These are phyloP conservation scores for Aspergillus fischeri DNA, from an alignment of 2,329 filamentous ascomycete genomes.

Conservation along the genomic window DNA sequence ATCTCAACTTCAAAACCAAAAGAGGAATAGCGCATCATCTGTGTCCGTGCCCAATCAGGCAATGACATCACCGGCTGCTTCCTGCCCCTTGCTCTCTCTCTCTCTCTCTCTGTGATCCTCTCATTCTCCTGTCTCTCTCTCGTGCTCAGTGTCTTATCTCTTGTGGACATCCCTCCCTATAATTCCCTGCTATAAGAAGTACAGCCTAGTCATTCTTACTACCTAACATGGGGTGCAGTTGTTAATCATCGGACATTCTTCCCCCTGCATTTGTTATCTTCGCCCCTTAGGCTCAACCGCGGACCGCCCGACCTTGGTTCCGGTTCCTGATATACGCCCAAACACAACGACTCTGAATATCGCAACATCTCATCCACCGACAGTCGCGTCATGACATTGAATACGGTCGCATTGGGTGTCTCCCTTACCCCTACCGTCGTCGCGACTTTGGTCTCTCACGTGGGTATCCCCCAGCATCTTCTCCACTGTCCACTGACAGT, in stretches of 20 bases:
- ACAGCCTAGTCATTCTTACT: not conserved
- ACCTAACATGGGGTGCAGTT: not conserved
- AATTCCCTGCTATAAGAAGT: not conserved
- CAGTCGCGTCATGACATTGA: constrained; percentile 56
- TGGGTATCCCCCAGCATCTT: constrained; percentile 42
- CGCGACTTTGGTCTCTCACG: constrained; percentile 81
- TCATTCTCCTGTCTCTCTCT: no score
- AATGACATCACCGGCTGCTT: no score
- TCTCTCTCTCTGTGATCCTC: no score
- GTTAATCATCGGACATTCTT: not conserved
- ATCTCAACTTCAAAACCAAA: no score
- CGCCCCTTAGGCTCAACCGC: not conserved
- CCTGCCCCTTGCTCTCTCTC: no score
- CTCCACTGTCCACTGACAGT: constrained; percentile 6
- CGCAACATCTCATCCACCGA: no score
- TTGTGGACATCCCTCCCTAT: not conserved
- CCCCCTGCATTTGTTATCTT: not conserved
- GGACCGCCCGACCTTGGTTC: not conserved
- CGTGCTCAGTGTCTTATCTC: no score
- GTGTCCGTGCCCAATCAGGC: no score
- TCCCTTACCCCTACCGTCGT: constrained; percentile 86
- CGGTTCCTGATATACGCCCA: not conserved
- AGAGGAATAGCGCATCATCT: no score
- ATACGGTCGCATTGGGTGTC: constrained; percentile 74
- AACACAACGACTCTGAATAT: not conserved